A percentile compares a stretch with the other conserved stretches of the same genome.
Evolutionary conservation across 345 rosid genomes (phyloP).

Genomic region (Cardiospermum halicacabum): DNA sequence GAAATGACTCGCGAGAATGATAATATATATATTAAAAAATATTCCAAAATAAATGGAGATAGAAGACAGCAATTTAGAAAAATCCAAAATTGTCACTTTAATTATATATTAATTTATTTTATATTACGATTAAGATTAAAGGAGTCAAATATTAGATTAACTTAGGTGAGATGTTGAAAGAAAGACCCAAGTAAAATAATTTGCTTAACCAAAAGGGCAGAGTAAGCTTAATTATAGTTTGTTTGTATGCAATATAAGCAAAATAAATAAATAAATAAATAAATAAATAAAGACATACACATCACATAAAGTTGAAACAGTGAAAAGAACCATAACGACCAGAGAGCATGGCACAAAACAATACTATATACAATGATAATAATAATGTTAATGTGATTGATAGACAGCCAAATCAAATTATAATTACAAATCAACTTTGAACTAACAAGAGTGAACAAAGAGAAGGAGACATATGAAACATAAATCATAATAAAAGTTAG

Average conservation of each 20-base stretch:
- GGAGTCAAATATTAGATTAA: neutral
- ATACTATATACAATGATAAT: too few relatives aligned
- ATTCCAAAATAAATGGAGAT: too few relatives aligned
- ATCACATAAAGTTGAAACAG: neutral
- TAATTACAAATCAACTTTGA: neutral
- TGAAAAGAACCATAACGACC: constrained; percentile 4
- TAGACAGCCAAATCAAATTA: constrained; percentile 12
- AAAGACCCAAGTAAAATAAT: neutral
- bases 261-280: neutral
- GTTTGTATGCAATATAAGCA: too few relatives aligned
- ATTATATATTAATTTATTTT: neutral
- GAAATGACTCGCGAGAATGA: too few relatives aligned
- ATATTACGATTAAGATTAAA: neutral
- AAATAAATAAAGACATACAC: neutral
- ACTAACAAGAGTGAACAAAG: constrained; percentile 23
- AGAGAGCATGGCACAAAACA: neutral
- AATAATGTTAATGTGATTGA: too few relatives aligned
- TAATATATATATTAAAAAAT: too few relatives aligned
- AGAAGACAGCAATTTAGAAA: too few relatives aligned
- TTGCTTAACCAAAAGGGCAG: too few relatives aligned
- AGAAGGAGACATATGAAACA: constrained; percentile 23
- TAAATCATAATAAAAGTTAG: neutral
- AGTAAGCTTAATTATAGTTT: too few relatives aligned
- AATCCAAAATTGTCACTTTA: too few relatives aligned
- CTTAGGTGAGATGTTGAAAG: neutral